Evolutionary conservation across 129 eudicot species (phyloP).

Genomic region (Apium graveolens): DNA sequence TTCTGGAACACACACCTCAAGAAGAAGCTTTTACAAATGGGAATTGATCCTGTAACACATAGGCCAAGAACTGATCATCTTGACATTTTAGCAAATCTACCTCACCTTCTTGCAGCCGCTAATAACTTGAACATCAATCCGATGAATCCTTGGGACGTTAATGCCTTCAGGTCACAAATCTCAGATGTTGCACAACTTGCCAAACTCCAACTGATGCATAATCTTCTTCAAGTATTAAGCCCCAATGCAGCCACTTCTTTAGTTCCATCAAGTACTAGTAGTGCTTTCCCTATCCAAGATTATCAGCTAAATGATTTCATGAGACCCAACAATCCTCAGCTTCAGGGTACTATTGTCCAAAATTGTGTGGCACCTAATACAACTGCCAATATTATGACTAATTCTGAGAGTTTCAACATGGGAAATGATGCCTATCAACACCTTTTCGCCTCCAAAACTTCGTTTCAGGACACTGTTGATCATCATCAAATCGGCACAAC

Average conservation of each 20-base stretch:
- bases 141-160: conserved; percentile 1
- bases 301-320: conserved; percentile 12
- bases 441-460: background rate
- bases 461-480: background rate
- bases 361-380: conserved; percentile 2
- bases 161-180: conserved; percentile 1
- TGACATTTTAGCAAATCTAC: conserved; percentile 13
- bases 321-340: background rate
- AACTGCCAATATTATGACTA: background rate
- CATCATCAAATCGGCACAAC: background rate
- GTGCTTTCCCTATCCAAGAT: background rate
- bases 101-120: conserved; percentile 22
- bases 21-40: conserved; percentile 58
- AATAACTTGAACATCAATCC: conserved; percentile 7
- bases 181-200: conserved; percentile 27
- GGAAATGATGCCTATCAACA: background rate
- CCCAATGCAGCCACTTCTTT: background rate
- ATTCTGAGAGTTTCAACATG: conserved; percentile 5
- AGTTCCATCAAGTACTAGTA: background rate
- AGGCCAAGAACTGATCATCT: conserved; percentile 49
- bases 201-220: conserved; percentile 19
- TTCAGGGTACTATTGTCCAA: background rate
- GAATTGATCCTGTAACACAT: conserved; percentile 51
- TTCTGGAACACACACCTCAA: conserved; percentile 50
- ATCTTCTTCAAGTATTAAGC: conserved; percentile 24